phyloP scores from a whole-genome alignment of 2,329 filamentous ascomycete genomes.

The Diaporthe citrichinensis region DNA sequence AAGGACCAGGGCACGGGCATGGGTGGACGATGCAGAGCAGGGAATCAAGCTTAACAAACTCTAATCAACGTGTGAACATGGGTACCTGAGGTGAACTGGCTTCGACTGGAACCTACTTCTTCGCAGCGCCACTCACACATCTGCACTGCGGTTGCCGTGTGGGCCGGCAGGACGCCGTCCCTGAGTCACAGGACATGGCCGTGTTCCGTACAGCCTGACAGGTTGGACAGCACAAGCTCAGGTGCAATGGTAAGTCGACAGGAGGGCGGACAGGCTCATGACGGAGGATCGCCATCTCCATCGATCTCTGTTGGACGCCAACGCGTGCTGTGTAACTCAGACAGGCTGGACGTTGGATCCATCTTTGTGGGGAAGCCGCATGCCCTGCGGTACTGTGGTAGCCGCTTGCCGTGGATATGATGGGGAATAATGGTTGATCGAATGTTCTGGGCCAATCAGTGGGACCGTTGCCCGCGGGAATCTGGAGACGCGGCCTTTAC shows the following conservation, averaged over 20 bases:
- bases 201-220: constrained; percentile 12
- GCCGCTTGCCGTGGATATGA: constrained; percentile 20
- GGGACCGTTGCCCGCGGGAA: constrained; percentile 1
- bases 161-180: constrained; percentile 21
- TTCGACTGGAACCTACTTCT: constrained; percentile 6
- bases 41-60: constrained; percentile 33
- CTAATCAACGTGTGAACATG: constrained; percentile 23
- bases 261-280: constrained; percentile 1
- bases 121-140: constrained; percentile 20
- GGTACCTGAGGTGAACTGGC: not conserved
- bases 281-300: constrained; percentile 9
- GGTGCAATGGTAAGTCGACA: not conserved
- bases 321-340: constrained; percentile 10
- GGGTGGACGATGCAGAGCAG: constrained; percentile 1
- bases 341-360: constrained; percentile 2
- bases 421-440: constrained; percentile 28
- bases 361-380: constrained; percentile 17
- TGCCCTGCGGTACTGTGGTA: constrained; percentile 11
- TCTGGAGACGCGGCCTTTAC: constrained; percentile 15
- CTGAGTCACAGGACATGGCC: constrained; percentile 28
- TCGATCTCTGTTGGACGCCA: constrained; percentile 25
- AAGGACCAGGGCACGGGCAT: constrained; percentile 8
- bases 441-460: constrained; percentile 24
- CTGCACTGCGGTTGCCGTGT: constrained; percentile 20
- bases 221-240: constrained; percentile 12